Base-by-base conservation (phyloP, 2,329 filamentous ascomycete genomes). In the Cladosporium colombiae region DNA sequence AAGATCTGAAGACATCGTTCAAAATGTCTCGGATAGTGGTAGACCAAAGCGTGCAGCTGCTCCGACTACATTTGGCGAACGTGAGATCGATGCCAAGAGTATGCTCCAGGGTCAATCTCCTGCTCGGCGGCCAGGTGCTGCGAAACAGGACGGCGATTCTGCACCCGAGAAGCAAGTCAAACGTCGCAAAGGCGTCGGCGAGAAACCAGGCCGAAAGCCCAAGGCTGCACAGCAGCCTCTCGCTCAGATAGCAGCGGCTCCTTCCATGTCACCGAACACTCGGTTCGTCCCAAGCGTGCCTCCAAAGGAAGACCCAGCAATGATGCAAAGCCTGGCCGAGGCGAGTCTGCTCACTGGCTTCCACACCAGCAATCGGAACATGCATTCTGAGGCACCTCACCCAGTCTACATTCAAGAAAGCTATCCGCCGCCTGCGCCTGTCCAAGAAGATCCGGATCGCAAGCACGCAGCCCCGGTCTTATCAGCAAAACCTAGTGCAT, bases 31-130 rank as follows among this genome's bases (percentile, higher is more conserved):
- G 31, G 82, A 83, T 52, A 81, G 76, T 69, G 82, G 83, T 53
- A 76, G 82, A 58, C 83, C 83, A 16, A 80, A 81, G 65, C 78
- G 83, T 58, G 82, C 81, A 52, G 83, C 83, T 29, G 91, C 91
- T 13, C 91, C 91, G 3, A 91, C 89, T 0, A 91, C 88, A 0
- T 93, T 89, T 81, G 86, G 86, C 66, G 89, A 91, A 72, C 81
- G 81, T 31, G 85, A 89, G 64, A 78, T 80, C 11, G 89, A 92
- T 66, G 84, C 85, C 18, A 90, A 92, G 71, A 82, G 80, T 52
- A 78, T 81, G 57, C 86, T 86, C 2, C 83, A 84, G 11, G 81
- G 81, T 11, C 84, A 84, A n/a, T 89, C 87, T 3, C 73, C 69
- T 73, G 78, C 70, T 69, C 81, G 69, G 77, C 81, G 72, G 71